Base-by-base conservation (phyloP, 1,284 basidiomycete species). In the Melampsora americana region DNA sequence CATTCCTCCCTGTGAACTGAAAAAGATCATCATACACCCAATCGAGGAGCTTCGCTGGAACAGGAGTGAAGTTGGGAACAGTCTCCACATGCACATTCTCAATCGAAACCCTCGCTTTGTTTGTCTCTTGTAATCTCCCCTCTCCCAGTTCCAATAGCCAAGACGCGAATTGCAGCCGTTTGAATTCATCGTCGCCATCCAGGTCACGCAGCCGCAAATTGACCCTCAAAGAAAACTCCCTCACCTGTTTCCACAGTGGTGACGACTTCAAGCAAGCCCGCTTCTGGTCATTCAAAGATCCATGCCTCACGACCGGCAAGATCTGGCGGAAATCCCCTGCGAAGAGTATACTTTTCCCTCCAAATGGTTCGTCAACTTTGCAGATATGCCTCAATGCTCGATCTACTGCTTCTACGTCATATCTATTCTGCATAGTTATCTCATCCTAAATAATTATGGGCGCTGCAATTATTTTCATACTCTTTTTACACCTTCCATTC, bases 321-420 rank as follows among this genome's bases (percentile, higher is more conserved):
- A 42, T 62, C 9, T 70, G 69, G 2, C 69, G 0, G 50, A 71
- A 71, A 28, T 71, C 69, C 0, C 69, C 69, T 1, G 69, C 2
- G 39, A 71, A 71, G 0, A 71, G 9, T 1, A 64, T 61, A 50
- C 5, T 32, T 14, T 46, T 71, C 0, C 69, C 69, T 20, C 60
- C 69, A 50, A 71, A 71, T 0, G 59, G 60, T n/a, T 32, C 2
- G 12, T 48, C 20, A 14, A 3, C n/a, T 2, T 26, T 18, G 1
- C 30, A n/a, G 1, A 71, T 20, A 18, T 48, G 42, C 9, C 42
- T 16, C 0, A 71, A n/a, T 1, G 12, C 11, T 0, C 60, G 0
- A 20, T 71, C 60, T 0, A 71, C 60, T 4, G 39, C 26, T 14
- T 71, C 56, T 1, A 71, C 39, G 0, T 11, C 60, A 35, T 50